Evolutionary conservation across 192 early-diverging fungal genomes (phyloP), one percentile per base, ranked within the genome.

Genomic region (Chytriomyces sp.): DNA sequence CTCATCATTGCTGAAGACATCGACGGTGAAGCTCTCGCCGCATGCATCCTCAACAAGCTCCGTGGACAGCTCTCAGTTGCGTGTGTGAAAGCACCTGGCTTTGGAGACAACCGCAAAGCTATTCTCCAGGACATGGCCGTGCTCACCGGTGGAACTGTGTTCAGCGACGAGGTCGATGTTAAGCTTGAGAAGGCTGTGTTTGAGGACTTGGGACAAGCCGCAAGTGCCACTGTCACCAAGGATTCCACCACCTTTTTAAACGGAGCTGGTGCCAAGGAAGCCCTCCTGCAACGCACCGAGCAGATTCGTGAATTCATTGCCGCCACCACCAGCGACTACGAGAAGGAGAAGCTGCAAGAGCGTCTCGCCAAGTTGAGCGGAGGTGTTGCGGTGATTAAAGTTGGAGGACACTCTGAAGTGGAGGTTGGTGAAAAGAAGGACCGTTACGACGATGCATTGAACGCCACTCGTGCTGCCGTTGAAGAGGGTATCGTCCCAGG

Each of bases 361-460:
- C 93, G 98, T 78, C 91, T 99, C 81, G 98, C 98, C 78, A 98
- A 98, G 86, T 86, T 99, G 24, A 92, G 92, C 62, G 96, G 96
- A 67, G 98, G 98, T 88, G 98, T 99, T 65, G 98, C 98, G 66
- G 97, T 99, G 77, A 98, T 99, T 83, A 96, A 94, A 83, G 97
- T 99, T 49, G 98, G 98, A 71, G 98, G 98, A 46, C 81, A 93
- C 45, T 97, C 95, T 28, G 98, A 99, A 86, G 95, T 99, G 68
- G 98, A 99, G 87, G 98, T 99, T 44, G 96, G 97, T 66, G 98
- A 99, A 86, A 99, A 99, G 94, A 99, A 99, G 91, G 98, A 99
- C 89, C 90, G 98, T 79, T 96, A 98, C 79, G 96, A 96, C 76
- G 98, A 99, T 85, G 96, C 98, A 26, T 86, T 99, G 74, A 96